A percentile compares a stretch with the other conserved stretches of the same genome.
phyloP scores from a whole-genome alignment of 139 green algal species.

The Chlamydomonas schloesseri region DNA sequence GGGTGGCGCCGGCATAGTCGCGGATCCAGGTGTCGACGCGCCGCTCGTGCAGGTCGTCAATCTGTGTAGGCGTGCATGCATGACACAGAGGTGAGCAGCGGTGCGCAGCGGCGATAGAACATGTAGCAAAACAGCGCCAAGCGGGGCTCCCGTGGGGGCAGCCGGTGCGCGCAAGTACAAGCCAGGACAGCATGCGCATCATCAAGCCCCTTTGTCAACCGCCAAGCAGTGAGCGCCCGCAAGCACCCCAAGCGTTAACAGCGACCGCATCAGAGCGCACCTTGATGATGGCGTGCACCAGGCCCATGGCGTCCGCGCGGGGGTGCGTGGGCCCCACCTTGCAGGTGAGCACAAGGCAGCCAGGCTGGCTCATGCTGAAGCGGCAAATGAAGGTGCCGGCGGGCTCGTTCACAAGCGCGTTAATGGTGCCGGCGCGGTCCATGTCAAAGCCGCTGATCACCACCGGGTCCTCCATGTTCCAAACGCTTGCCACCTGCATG shows the following conservation, averaged over 20 bases:
- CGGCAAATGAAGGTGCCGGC: conserved; percentile 74
- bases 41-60: conserved; percentile 70
- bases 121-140: too few species aligned
- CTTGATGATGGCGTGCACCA: conserved; percentile 78
- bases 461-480: conserved; percentile 76
- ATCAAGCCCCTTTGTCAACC: too few species aligned
- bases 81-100: too few species aligned
- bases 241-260: too few species aligned
- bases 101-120: too few species aligned
- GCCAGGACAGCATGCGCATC: too few species aligned
- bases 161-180: too few species aligned
- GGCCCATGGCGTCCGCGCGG: conserved; percentile 60
- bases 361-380: conserved; percentile 71
- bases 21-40: conserved; percentile 77
- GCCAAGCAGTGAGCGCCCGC: too few species aligned
- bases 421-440: conserved; percentile 66
- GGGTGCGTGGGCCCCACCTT: conserved; percentile 38
- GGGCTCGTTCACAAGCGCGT: conserved; percentile 58
- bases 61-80: conserved; percentile 26
- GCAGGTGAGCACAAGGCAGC: conserved; percentile 69
- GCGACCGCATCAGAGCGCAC: too few species aligned
- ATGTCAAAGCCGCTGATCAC: conserved; percentile 80
- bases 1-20: conserved; percentile 65
- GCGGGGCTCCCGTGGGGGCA: too few species aligned
- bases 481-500: conserved; percentile 61